Evolutionary conservation across 2,329 filamentous ascomycete species (phyloP).

Genomic region (Aschersonia sp.): DNA sequence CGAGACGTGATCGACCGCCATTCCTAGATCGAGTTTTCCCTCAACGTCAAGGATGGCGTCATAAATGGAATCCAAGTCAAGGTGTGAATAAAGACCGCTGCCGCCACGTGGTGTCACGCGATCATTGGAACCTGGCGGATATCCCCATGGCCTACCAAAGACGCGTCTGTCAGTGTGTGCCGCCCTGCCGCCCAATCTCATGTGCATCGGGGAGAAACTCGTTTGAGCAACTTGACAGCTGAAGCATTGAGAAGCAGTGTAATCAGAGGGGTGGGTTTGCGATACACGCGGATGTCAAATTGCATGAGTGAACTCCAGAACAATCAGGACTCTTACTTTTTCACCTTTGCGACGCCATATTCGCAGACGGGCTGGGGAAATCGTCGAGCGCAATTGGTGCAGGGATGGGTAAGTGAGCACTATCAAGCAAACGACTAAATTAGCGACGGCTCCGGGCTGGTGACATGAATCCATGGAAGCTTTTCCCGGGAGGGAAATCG

Average conservation of each 20-base stretch:
- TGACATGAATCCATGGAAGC: not conserved
- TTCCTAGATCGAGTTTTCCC: conserved; percentile 4
- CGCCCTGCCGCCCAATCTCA: not conserved
- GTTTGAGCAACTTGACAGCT: no score
- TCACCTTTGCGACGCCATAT: conserved; percentile 19
- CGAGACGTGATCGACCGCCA: conserved; percentile 2
- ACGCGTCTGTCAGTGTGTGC: not conserved
- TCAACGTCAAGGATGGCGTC: conserved; percentile 20
- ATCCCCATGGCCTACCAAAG: not conserved
- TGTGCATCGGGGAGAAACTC: not conserved
- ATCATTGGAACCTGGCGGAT: conserved; percentile 7
- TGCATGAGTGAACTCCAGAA: no score
- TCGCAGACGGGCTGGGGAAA: conserved; percentile 36
- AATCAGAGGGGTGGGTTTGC: no score
- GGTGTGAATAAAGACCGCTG: conserved; percentile 18
- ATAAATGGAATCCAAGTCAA: conserved; percentile 18
- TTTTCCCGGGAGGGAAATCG: no score
- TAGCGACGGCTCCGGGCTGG: not conserved
- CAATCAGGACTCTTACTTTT: conserved; percentile 6
- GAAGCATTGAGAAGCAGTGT: no score
- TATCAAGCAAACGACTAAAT: conserved; percentile 9
- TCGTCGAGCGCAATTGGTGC: conserved; percentile 35
- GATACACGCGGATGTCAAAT: no score
- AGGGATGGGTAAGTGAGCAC: conserved; percentile 40
- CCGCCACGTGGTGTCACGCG: conserved; percentile 2